phyloP scores from a whole-genome alignment of 345 rosid species.

The Rhodomyrtus tomentosa region DNA sequence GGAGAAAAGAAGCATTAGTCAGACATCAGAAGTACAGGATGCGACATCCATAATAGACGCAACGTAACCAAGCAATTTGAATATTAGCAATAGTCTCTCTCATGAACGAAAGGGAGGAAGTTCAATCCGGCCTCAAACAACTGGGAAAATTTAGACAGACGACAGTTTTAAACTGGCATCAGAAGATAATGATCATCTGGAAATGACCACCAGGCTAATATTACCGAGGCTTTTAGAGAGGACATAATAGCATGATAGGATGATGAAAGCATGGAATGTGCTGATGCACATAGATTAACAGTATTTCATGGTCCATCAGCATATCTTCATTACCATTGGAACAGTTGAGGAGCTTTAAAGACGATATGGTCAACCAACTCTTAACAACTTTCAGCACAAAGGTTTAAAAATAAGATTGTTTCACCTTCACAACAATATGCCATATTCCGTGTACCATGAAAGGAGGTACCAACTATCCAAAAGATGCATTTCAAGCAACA shows the following conservation, averaged over 20 bases:
- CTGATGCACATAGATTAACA: not conserved
- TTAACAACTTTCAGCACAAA: not conserved
- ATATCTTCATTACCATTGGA: not conserved
- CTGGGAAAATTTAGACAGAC: not conserved
- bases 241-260: not conserved
- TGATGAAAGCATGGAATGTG: not conserved
- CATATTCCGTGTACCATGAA: not conserved
- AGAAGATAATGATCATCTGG: not conserved
- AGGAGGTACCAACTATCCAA: not conserved
- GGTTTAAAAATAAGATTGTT: not conserved
- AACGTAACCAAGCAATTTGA: not conserved
- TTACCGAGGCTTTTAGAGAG: not conserved
- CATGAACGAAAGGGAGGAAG: not conserved
- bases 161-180: not conserved
- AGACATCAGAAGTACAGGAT: not conserved
- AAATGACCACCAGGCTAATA: not conserved
- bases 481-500: not conserved
- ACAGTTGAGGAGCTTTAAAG: not conserved
- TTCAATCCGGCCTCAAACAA: not conserved
- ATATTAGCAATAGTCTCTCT: not conserved
- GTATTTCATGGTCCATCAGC: not conserved
- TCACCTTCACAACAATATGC: not conserved
- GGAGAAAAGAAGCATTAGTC: not conserved
- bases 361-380: not conserved
- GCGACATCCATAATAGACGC: not conserved